Evolutionary conservation across 257 asterid species (phyloP), one percentile per base, ranked within the genome.

Genomic region (Thymus mandschuricus): DNA sequence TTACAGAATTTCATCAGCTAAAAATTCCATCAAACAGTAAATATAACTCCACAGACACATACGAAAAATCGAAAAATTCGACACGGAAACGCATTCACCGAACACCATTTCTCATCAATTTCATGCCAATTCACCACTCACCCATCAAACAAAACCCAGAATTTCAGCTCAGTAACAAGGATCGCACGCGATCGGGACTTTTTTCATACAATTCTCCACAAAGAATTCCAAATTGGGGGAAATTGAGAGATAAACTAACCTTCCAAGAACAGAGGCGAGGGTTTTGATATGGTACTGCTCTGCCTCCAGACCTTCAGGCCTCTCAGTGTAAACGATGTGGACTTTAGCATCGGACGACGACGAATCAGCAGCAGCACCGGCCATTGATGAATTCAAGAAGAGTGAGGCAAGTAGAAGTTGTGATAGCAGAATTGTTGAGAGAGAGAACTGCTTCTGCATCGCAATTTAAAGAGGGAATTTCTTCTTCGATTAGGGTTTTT

Each of bases 291-390:
- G 95, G 68, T 80, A 81, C n/a, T 59, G 88, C 48, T 87, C 93
- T 0, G 91, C 90, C 65, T 87, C 93, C 49, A 72, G 82, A 72
- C 79, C 91, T 45, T 84, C 71, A 8, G 97, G 92, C 13, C 66
- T 82, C 77, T 89, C 91, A 5, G 96, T 91, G 64, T 91, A 91
- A 52, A 94, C 87, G 40, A 94, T 91, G 81, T 90, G 95, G 57
- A 90, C 96, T 72, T 80, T 84, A 11, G 97, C 87, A n/a, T 83
- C 90, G 11, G 84, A 76, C 0, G 91, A 85, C 3, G 91, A 82
- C 46, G 84, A 73, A 75, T 81, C 81, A 1, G 84, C 80, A n/a
- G n/a, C n/a, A n/a, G n/a, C n/a, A n/a, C n/a, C n/a, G 41, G 90
- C 92, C 96, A 88, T 88, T 70, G 85, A 59, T 33, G 86, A 44